Conservation (phyloP, 805 yeast genomes). For the Zygoascus flipseniorum region DNA sequence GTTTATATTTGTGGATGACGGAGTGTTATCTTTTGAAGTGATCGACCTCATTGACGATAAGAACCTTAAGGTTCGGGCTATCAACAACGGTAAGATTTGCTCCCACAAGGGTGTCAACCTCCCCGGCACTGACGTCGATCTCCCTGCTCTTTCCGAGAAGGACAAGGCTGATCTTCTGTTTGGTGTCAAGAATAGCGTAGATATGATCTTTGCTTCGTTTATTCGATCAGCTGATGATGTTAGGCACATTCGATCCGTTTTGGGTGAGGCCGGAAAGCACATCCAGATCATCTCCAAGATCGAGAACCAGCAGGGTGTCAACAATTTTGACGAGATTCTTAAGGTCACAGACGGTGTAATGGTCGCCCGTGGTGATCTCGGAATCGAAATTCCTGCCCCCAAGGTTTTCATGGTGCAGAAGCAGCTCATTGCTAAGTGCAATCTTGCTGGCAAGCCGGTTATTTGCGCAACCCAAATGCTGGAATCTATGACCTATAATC, state of each 20-base stretch:
- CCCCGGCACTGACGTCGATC: constrained; percentile 97
- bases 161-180: constrained; percentile 86
- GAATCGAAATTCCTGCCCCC: constrained; percentile 99
- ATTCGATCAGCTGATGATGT: constrained; percentile 93
- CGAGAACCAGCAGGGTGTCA: constrained; percentile 99
- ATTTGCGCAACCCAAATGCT: constrained; percentile 99
- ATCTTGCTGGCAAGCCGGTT: constrained; percentile 98
- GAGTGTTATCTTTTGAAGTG: constrained; percentile 93
- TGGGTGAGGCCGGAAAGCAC: constrained; percentile 95
- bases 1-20: constrained; percentile 93
- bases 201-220: constrained; percentile 97
- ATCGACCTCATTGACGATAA: constrained; percentile 67
- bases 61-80: constrained; percentile 78
- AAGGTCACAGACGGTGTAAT: constrained; percentile 96
- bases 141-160: constrained; percentile 96
- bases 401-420: constrained; percentile 98
- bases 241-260: constrained; percentile 79
- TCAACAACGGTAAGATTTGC: constrained; percentile 91
- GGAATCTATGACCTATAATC: constrained; percentile 99
- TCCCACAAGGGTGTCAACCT: constrained; percentile 99
- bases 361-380: constrained; percentile 99
- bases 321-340: constrained; percentile 96
- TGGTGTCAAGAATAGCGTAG: constrained; percentile 96
- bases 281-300: constrained; percentile 96
- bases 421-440: constrained; percentile 98